phyloP scores from a whole-genome alignment of 2,329 filamentous ascomycete genomes.

The Aspergillus ibericus region DNA sequence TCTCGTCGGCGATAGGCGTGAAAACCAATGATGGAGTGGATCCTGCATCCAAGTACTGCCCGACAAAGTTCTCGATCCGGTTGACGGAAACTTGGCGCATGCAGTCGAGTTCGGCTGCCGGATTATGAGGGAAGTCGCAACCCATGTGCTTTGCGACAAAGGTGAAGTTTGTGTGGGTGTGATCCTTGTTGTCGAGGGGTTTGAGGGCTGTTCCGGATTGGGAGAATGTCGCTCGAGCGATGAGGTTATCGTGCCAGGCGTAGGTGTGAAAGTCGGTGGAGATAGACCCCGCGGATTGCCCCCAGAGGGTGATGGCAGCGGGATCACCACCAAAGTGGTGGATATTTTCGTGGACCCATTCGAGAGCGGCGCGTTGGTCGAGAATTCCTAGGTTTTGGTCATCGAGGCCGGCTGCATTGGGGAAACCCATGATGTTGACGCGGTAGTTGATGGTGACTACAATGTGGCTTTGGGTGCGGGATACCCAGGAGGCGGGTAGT shows the following conservation, averaged over 20 bases:
- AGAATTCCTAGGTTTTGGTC: conserved; percentile 2
- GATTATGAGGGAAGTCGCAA: not conserved
- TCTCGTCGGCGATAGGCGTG: not conserved
- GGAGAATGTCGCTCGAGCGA: not conserved
- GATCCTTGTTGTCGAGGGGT: not conserved
- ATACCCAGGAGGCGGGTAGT: not conserved
- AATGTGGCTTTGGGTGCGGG: conserved; percentile 1
- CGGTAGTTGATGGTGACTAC: conserved; percentile 2
- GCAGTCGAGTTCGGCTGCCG: not conserved
- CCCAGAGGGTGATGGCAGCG: not conserved
- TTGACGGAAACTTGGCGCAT: not conserved
- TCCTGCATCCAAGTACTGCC: not conserved
- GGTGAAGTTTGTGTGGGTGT: not conserved
- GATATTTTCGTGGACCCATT: not conserved
- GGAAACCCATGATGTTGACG: conserved; percentile 2
- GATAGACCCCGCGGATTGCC: not conserved
- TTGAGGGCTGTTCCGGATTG: not conserved
- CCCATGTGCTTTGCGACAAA: not conserved
- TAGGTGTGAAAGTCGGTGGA: conserved; percentile 3
- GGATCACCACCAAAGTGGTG: not conserved
- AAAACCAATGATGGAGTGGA: not conserved
- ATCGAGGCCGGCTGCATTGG: not conserved
- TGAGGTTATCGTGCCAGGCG: not conserved
- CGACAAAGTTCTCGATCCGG: not conserved
- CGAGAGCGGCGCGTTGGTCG: not conserved